A percentile compares a stretch with the other conserved stretches of the same genome.
Conservation (phyloP, 441 rosid species). For the Pelargonium myrrhifolium region DNA sequence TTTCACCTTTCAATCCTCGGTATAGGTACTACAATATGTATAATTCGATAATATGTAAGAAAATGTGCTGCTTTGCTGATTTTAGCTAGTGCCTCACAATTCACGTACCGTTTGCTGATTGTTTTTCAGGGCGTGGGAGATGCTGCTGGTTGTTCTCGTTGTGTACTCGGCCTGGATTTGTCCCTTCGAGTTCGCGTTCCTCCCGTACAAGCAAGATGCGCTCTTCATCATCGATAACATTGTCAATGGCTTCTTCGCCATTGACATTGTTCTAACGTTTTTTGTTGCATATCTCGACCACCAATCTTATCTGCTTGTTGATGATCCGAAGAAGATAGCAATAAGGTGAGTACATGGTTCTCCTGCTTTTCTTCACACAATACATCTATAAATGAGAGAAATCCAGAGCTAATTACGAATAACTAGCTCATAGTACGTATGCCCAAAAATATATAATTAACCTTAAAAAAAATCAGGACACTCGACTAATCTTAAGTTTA, state of each 20-base stretch:
- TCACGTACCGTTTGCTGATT: slow-evolving; percentile 24
- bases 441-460: too few species aligned
- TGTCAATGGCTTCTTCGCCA: slow-evolving; percentile 66
- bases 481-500: too few species aligned
- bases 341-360: slow-evolving; percentile 34
- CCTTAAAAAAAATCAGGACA: too few species aligned
- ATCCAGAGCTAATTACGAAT: too few species aligned
- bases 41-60: too few species aligned
- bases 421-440: too few species aligned
- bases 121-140: slow-evolving; percentile 92
- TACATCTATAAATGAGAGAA: too few species aligned
- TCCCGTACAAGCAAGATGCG: slow-evolving; percentile 51
- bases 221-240: slow-evolving; percentile 66
- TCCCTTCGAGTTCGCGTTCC: slow-evolving; percentile 81
- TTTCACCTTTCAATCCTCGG: slow-evolving; percentile 66
- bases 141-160: slow-evolving; percentile 77
- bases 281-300: slow-evolving; percentile 59
- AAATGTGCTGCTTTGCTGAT: too few species aligned
- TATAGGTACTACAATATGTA: slow-evolving; percentile 52
- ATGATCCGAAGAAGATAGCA: slow-evolving; percentile 55
- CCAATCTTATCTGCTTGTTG: slow-evolving; percentile 55
- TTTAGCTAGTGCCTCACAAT: slow-evolving; percentile 24
- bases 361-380: background rate
- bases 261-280: slow-evolving; percentile 65
- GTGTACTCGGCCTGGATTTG: slow-evolving; percentile 93